Conservation (phyloP, 2,329 filamentous ascomycete species). For the Biscogniauxia sp. region DNA sequence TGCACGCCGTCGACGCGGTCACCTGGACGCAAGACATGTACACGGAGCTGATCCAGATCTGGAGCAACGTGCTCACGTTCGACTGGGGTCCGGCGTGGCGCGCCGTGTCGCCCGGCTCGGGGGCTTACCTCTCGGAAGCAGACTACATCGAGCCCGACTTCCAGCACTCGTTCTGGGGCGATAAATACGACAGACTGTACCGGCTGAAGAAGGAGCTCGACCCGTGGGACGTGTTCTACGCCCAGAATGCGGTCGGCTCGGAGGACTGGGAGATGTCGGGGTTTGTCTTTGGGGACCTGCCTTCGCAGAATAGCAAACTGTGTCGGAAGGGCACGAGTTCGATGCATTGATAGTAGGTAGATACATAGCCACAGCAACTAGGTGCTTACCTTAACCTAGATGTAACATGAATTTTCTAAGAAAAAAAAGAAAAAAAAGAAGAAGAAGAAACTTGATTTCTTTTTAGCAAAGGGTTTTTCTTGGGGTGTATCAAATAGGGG, state of each 20-base stretch:
- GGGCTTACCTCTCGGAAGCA: conserved; percentile 31
- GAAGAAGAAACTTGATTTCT: too few species aligned
- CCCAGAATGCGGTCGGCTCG: conserved; percentile 36
- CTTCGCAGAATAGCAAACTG: conserved; percentile 27
- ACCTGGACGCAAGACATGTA: conserved; percentile 22
- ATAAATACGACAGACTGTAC: conserved; percentile 35
- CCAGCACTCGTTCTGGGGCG: conserved; percentile 37
- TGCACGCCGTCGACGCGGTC: conserved; percentile 24
- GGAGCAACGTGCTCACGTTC: conserved; percentile 23
- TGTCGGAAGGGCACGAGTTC: conserved; percentile 21
- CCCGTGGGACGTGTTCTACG: conserved; percentile 36
- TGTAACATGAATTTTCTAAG: too few species aligned
- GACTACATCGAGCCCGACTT: conserved; percentile 37
- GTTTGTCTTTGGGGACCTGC: conserved; percentile 25
- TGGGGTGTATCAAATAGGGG: too few species aligned
- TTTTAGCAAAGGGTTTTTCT: too few species aligned
- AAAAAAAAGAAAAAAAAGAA: too few species aligned
- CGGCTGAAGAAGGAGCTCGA: conserved; percentile 36
- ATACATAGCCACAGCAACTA: not conserved
- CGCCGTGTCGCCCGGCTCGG: conserved; percentile 22
- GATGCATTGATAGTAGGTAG: not conserved
- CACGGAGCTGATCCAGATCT: conserved; percentile 25
- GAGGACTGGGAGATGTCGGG: conserved; percentile 37
- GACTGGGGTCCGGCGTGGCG: conserved; percentile 24
- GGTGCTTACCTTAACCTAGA: too few species aligned